Base-by-base conservation (phyloP, 495 filamentous ascomycete species). In the Penicillium simplicissimum region DNA sequence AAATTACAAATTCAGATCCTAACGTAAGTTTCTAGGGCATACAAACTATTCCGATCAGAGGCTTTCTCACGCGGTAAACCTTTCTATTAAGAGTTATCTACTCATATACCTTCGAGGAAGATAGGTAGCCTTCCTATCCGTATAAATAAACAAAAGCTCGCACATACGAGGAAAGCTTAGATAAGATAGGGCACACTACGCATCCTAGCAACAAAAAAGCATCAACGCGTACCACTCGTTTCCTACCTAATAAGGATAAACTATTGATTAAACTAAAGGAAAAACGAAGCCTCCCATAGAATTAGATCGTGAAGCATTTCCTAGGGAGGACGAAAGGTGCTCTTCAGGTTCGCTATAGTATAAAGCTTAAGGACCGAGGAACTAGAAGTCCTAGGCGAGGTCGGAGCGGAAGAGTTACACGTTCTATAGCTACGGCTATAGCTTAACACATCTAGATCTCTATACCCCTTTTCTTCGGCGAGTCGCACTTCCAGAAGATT, bases 71-170 rank as follows among this genome's bases (percentile, higher is more conserved):
- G 19, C 47, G 47, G 47, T 0, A 51, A 51, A 51, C 47, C 9
- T 51, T 51, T 51, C 47, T 51, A 31, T 51, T 23, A 31, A 31
- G 47, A 14, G 47, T 51, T 3, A 25, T 51, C 47, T 51, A 51
- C 47, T 51, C 47, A 3, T 51, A 11, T 51, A 51, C 23, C 19
- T 51, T 51, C 10, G 47, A 51, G 47, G 47, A 51, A 28, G 19
- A 25, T 51, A 31, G 23, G 23, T 23, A 31, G 5, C 2, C 10
- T 14, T 31, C 47, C 31, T 51, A 4, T 28, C 10, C 10, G 0
- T 11, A 51, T 51, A 7, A 1, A 15, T 23, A 1, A 31, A 25
- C 47, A 5, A 51, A 51, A 14, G 8, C 23, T 31, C 47, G 9
- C 47, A 7, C 0, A 9, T 14, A 31, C 47, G 47, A 51, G 6